Evolutionary conservation across 164 flowering plant species (phyloP).

Genomic region (Kingdonia uniflora): DNA sequence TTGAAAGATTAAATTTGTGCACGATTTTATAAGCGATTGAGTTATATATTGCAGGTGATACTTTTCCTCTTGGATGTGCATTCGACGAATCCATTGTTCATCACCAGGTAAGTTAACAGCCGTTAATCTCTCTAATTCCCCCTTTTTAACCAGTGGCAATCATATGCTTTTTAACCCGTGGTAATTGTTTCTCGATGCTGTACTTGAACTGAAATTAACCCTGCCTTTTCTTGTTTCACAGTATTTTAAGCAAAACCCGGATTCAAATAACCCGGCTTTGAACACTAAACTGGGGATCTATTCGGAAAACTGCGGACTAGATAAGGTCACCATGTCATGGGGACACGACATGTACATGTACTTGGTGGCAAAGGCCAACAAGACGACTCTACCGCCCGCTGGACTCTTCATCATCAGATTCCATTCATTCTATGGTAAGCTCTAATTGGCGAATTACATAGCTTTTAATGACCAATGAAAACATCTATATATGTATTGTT

Average conservation of each 20-base stretch:
- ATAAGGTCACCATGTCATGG: slow-evolving; percentile 60
- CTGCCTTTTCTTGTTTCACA: no score
- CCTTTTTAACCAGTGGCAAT: no score
- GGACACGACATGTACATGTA: slow-evolving; percentile 84
- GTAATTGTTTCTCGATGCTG: no score
- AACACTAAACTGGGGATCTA: slow-evolving; percentile 52
- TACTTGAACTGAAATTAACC: no score
- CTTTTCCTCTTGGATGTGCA: slow-evolving; percentile 26
- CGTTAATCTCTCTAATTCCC: no score
- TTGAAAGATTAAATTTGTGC: not conserved
- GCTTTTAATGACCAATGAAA: no score
- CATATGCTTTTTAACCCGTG: no score
- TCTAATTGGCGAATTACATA: no score
- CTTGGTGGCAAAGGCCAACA: slow-evolving; percentile 58
- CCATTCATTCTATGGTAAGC: slow-evolving; percentile 66
- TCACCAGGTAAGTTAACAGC: slow-evolving; percentile 13
- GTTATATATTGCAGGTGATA: slow-evolving; percentile 16
- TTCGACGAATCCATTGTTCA: slow-evolving; percentile 21
- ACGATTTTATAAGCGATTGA: not conserved
- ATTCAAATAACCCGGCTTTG: slow-evolving; percentile 34
- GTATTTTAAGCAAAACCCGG: slow-evolving; percentile 53
- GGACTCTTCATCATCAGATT: slow-evolving; percentile 65
- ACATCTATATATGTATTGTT: no score
- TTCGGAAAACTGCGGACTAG: slow-evolving; percentile 50
- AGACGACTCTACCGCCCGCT: slow-evolving; percentile 52